Evolutionary conservation across 345 rosid species (phyloP).

Genomic region (Lepidium aucheri): DNA sequence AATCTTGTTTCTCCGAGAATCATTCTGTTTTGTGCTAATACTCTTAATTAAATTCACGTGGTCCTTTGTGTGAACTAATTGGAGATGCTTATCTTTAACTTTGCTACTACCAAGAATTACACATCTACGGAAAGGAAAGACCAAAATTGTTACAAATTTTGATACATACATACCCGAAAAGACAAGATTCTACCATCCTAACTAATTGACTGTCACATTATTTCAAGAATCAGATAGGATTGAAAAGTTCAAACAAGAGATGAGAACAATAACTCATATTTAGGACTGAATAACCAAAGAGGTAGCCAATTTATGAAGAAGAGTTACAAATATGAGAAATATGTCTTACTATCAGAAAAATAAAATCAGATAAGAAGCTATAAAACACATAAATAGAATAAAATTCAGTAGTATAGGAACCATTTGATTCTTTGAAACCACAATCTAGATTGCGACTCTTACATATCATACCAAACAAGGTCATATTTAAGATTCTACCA

Average conservation of each 20-base stretch:
- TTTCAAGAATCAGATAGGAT: background rate
- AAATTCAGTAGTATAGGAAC: background rate
- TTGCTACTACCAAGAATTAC: conserved; percentile 57
- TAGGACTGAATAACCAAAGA: conserved; percentile 2
- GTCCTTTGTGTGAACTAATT: conserved; percentile 50
- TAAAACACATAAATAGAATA: background rate
- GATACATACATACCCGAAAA: background rate
- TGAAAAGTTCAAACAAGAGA: conserved; percentile 15
- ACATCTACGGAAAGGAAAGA: conserved; percentile 43
- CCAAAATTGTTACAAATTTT: background rate
- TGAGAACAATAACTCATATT: background rate
- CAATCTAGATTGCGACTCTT: background rate
- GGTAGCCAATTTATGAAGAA: background rate
- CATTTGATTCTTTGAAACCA: background rate
- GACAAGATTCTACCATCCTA: background rate
- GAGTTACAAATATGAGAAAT: background rate
- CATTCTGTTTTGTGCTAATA: conserved; percentile 53
- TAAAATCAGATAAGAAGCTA: background rate
- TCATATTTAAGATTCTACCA: too few relatives aligned
- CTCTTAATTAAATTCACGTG: conserved; percentile 59
- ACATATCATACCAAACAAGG: background rate
- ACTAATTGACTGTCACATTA: background rate
- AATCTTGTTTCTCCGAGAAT: conserved; percentile 38
- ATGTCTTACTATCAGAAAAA: background rate
- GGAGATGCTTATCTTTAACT: conserved; percentile 54